Conservation (phyloP, 371 early-diverging fungal genomes). For the Nematocida sp. region DNA sequence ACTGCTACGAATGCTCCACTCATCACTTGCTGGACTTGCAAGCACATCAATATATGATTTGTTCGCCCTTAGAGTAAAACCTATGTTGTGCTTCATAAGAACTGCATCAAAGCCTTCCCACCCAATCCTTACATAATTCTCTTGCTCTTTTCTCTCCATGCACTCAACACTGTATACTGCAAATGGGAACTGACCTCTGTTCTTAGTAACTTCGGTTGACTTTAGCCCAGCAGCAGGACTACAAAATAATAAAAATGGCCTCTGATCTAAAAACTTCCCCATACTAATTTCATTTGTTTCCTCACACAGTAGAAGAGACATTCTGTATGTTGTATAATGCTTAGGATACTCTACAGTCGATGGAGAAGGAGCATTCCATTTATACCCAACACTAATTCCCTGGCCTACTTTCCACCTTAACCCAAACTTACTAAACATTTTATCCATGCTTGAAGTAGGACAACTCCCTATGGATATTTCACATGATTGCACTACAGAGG, state of each 20-base stretch:
- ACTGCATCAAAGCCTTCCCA: neutral
- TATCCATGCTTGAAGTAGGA: neutral
- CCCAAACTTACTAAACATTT: conserved; percentile 27
- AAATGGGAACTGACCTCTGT: neutral
- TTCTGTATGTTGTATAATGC: conserved; percentile 4
- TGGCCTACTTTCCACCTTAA: conserved; percentile 9
- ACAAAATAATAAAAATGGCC: neutral
- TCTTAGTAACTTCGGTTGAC: neutral
- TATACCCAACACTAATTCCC: conserved; percentile 39
- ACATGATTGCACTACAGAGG: neutral
- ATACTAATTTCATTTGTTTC: neutral
- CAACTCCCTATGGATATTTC: conserved; percentile 1
- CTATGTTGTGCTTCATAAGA: neutral
- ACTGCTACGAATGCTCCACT: conserved; percentile 15
- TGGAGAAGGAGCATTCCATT: conserved; percentile 11
- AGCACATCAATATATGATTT: conserved; percentile 9
- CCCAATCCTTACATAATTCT: neutral
- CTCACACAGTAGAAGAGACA: neutral
- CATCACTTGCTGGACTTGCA: neutral
- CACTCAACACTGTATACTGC: neutral
- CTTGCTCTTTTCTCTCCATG: neutral
- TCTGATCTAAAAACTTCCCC: neutral
- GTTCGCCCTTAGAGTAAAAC: neutral
- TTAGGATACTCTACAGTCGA: neutral
- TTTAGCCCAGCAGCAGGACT: neutral